Conservation (phyloP, 805 yeast genomes). For the Myxozyma sirexii region DNA sequence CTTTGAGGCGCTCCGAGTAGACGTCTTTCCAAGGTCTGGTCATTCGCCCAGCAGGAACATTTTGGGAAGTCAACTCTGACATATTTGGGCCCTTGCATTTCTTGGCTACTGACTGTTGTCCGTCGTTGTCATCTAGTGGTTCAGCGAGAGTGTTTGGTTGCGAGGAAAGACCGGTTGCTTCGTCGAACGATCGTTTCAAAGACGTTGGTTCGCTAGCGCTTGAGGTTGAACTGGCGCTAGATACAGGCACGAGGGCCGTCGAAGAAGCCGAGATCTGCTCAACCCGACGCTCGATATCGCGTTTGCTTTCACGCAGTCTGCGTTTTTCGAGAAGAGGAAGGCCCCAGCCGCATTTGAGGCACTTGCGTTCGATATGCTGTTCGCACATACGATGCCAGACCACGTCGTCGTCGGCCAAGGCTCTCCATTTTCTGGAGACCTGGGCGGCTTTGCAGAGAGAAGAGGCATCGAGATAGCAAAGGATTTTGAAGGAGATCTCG, state of each 20-base stretch:
- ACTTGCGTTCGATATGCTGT: constrained; percentile 95
- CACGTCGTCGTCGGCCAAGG: constrained; percentile 89
- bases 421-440: constrained; percentile 85
- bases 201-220: too few relatives aligned
- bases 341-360: constrained; percentile 99
- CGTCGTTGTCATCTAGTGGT: background rate
- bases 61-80: constrained; percentile 18
- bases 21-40: constrained; percentile 95
- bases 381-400: constrained; percentile 99
- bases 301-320: constrained; percentile 41
- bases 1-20: constrained; percentile 84
- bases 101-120: constrained; percentile 6
- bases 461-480: constrained; percentile 88
- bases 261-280: background rate
- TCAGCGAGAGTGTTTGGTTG: background rate
- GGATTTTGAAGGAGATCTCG: constrained; percentile 79
- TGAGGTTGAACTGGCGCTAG: background rate
- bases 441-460: constrained; percentile 94
- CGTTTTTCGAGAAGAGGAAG: constrained; percentile 89
- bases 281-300: constrained; percentile 28
- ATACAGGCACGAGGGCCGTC: background rate
- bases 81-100: constrained; percentile 12
- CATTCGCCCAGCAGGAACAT: constrained; percentile 27
- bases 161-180: background rate
- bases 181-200: constrained; percentile 14